Conservation (phyloP, 192 early-diverging fungal genomes). For the Ambispora gerdemannii region DNA sequence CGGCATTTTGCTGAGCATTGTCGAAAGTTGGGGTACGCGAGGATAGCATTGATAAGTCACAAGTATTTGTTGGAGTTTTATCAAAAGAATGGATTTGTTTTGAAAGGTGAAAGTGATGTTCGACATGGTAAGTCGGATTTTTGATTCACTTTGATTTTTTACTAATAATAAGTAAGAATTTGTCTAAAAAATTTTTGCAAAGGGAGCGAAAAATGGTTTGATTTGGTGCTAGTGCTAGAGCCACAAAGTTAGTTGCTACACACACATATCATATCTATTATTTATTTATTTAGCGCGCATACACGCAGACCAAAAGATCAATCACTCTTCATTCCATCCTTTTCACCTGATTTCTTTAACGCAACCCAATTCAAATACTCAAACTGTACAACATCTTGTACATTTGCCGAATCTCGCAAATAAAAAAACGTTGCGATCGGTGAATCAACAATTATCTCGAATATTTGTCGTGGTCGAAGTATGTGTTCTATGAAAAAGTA, state of each 20-base stretch:
- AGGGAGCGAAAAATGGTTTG: constrained; percentile 31
- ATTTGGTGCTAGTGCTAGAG: constrained; percentile 1
- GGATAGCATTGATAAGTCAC: constrained; percentile 58
- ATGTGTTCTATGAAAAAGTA: constrained; percentile 41
- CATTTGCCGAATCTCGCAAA: constrained; percentile 44
- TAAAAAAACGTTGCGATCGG: constrained; percentile 42
- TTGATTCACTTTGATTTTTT: neutral
- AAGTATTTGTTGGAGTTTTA: constrained; percentile 56
- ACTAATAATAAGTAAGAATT: neutral
- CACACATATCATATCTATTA: too few relatives aligned
- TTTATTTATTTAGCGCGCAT: too few relatives aligned
- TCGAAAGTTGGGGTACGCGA: constrained; percentile 39
- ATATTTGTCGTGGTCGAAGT: constrained; percentile 40
- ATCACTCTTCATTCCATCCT: neutral
- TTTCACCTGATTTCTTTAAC: constrained; percentile 18
- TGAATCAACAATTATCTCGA: constrained; percentile 43
- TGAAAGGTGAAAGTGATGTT: constrained; percentile 54
- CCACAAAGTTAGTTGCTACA: too few relatives aligned
- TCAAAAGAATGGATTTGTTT: constrained; percentile 57
- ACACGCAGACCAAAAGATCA: too few relatives aligned
- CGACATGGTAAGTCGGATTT: constrained; percentile 48
- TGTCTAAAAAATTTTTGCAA: neutral
- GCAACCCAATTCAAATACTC: constrained; percentile 51
- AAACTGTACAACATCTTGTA: constrained; percentile 47
- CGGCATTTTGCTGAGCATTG: constrained; percentile 51